Evolutionary conservation across 1,139 yeast genomes (phyloP).

Genomic region (Geotrichum bryndzae): DNA sequence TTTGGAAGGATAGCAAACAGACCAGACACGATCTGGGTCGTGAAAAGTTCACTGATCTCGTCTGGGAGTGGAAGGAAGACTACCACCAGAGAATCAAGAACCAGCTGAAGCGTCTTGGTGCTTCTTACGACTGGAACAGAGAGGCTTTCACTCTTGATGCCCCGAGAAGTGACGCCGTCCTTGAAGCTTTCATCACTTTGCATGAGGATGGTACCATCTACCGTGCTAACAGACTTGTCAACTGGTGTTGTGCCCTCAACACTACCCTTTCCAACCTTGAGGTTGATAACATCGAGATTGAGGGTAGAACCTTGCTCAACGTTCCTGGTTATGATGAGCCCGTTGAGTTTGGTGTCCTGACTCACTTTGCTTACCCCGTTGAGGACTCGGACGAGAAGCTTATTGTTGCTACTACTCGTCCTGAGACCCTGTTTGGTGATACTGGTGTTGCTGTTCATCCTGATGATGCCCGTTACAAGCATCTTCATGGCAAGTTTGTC

Average conservation of each 20-base stretch:
- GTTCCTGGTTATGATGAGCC: slow-evolving; percentile 90
- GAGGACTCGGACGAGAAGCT: slow-evolving; percentile 83
- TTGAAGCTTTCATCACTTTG: slow-evolving; percentile 83
- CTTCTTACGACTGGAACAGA: slow-evolving; percentile 92
- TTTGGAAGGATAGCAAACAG: slow-evolving; percentile 81
- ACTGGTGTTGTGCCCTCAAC: slow-evolving; percentile 93
- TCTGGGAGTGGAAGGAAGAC: slow-evolving; percentile 98
- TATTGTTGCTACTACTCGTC: slow-evolving; percentile 96
- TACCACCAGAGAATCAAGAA: slow-evolving; percentile 79
- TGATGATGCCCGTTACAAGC: slow-evolving; percentile 83
- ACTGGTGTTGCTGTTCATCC: slow-evolving; percentile 98
- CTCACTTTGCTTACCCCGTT: slow-evolving; percentile 87
- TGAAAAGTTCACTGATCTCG: slow-evolving; percentile 78
- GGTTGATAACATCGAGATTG: slow-evolving; percentile 84
- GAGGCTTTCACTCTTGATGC: slow-evolving; percentile 93
- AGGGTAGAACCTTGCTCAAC: slow-evolving; percentile 71
- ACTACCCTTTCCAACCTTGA: slow-evolving; percentile 95
- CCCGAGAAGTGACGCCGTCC: slow-evolving; percentile 69
- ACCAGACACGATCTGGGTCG: slow-evolving; percentile 96
- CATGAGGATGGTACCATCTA: slow-evolving; percentile 95
- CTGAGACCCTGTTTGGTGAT: slow-evolving; percentile 96
- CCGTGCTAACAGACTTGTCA: slow-evolving; percentile 87
- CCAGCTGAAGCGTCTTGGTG: slow-evolving; percentile 85
- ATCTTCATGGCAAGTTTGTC: slow-evolving; percentile 88
- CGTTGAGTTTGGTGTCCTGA: slow-evolving; percentile 92